phyloP scores from a whole-genome alignment of 805 yeast genomes.

The Wickerhamiella siamensis region DNA sequence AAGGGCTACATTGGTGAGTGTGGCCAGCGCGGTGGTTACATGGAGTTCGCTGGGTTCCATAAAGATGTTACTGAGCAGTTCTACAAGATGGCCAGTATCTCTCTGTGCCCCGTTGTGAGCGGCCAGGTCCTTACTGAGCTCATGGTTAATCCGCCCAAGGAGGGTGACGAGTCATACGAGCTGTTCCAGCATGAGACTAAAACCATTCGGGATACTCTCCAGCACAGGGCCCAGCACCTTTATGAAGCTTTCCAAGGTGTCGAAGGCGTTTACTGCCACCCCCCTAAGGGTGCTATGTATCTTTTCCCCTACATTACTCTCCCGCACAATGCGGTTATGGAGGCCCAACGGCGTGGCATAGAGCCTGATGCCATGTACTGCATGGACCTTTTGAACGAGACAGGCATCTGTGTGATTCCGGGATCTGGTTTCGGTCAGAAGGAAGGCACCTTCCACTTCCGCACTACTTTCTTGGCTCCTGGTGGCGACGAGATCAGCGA shows the following conservation, averaged over 20 bases:
- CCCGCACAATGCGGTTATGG: constrained; percentile 45
- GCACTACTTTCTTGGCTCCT: constrained; percentile 95
- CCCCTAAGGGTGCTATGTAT: constrained; percentile 97
- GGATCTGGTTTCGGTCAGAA: constrained; percentile 96
- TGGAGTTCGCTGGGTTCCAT: constrained; percentile 79
- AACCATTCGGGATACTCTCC: constrained; percentile 47
- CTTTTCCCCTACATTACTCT: constrained; percentile 69
- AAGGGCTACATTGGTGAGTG: constrained; percentile 98
- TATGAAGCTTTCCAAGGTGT: constrained; percentile 57
- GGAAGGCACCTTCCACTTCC: constrained; percentile 75
- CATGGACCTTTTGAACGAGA: constrained; percentile 59
- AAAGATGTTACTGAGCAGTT: constrained; percentile 55
- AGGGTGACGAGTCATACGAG: constrained; percentile 63
- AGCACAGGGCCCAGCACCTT: constrained; percentile 46
- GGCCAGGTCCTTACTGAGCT: constrained; percentile 90
- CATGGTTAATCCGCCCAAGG: constrained; percentile 81
- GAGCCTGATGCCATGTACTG: constrained; percentile 85
- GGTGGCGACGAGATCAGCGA: constrained; percentile 73
- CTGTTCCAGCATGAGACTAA: constrained; percentile 48
- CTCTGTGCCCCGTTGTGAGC: constrained; percentile 84
- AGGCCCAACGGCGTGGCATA: constrained; percentile 42
- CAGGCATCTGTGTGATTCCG: constrained; percentile 96
- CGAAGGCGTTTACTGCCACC: constrained; percentile 75
- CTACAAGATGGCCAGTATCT: constrained; percentile 76
- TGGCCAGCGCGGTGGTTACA: constrained; percentile 98